Evolutionary conservation across 148 eudicot species (phyloP).

Genomic region (Salicornia ramosissima): DNA sequence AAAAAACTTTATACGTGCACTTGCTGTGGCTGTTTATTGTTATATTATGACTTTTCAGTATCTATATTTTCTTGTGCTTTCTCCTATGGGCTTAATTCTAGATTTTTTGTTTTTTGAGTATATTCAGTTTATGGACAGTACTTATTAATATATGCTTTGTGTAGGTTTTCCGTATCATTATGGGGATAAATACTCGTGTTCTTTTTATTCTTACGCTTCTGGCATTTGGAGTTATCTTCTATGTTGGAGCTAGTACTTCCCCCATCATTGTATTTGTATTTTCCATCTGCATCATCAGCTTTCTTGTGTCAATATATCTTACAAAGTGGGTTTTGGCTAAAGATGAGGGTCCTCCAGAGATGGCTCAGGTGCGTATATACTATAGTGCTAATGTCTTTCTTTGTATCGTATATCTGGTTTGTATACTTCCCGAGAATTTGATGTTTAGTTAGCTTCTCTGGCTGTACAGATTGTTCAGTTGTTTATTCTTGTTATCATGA

Average conservation of each 20-base stretch:
- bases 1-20: not conserved
- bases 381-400: slow-evolving; percentile 8
- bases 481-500: not conserved
- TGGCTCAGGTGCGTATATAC: slow-evolving; percentile 63
- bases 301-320: slow-evolving; percentile 65
- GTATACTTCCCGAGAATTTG: not conserved
- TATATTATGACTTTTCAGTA: not conserved
- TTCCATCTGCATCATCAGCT: slow-evolving; percentile 82
- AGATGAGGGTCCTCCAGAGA: slow-evolving; percentile 99
- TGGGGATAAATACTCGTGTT: slow-evolving; percentile 75
- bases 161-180: slow-evolving; percentile 79
- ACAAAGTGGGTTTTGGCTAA: slow-evolving; percentile 92
- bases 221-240: slow-evolving; percentile 71
- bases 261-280: slow-evolving; percentile 86
- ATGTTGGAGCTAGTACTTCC: slow-evolving; percentile 87
- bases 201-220: slow-evolving; percentile 69
- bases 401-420: not conserved
- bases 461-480: not conserved
- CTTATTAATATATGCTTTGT: slow-evolving; percentile 30
- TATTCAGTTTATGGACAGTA: slow-evolving; percentile 8
- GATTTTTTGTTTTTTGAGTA: not conserved
- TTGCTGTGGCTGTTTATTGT: not conserved
- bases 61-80: not conserved
- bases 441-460: not conserved
- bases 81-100: not conserved